These are phyloP conservation scores for Venturiaceae sp. DNA, from an alignment of 2,329 filamentous ascomycete species.

Conservation along the genomic window DNA sequence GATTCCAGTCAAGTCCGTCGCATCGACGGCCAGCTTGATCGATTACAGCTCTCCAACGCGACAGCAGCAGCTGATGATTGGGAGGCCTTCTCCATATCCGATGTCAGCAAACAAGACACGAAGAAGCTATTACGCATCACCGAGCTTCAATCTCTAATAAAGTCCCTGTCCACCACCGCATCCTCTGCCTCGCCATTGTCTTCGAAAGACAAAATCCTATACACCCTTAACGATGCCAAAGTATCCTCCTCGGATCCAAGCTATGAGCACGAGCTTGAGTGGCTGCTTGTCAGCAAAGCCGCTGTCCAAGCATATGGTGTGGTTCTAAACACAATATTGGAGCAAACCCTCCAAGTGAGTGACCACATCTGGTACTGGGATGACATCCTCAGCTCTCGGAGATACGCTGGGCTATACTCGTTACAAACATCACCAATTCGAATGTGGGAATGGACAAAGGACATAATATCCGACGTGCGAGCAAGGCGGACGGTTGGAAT, in stretches of 20 bases:
- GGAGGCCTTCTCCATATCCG: slow-evolving; percentile 9
- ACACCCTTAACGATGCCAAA: not conserved
- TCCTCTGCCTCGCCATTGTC: not conserved
- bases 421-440: slow-evolving; percentile 74
- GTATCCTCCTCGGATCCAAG: slow-evolving; percentile 24
- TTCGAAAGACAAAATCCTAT: slow-evolving; percentile 1
- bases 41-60: slow-evolving; percentile 38
- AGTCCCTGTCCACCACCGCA: slow-evolving; percentile 8
- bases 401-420: slow-evolving; percentile 72
- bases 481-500: slow-evolving; percentile 19
- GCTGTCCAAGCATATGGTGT: slow-evolving; percentile 84
- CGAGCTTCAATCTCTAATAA: slow-evolving; percentile 10
- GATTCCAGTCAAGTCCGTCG: slow-evolving; percentile 42
- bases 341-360: slow-evolving; percentile 72
- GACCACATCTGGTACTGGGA: slow-evolving; percentile 97
- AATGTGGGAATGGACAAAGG: slow-evolving; percentile 61
- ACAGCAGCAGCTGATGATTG: slow-evolving; percentile 14
- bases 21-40: slow-evolving; percentile 49
- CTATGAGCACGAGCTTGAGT: slow-evolving; percentile 74
- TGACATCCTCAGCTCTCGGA: slow-evolving; percentile 68
- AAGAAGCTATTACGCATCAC: not conserved
- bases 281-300: slow-evolving; percentile 84
- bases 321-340: slow-evolving; percentile 65
- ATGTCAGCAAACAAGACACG: slow-evolving; percentile 8
- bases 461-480: slow-evolving; percentile 57